Conservation (phyloP, 1,284 basidiomycete species). For the Retiboletus fuscus region DNA sequence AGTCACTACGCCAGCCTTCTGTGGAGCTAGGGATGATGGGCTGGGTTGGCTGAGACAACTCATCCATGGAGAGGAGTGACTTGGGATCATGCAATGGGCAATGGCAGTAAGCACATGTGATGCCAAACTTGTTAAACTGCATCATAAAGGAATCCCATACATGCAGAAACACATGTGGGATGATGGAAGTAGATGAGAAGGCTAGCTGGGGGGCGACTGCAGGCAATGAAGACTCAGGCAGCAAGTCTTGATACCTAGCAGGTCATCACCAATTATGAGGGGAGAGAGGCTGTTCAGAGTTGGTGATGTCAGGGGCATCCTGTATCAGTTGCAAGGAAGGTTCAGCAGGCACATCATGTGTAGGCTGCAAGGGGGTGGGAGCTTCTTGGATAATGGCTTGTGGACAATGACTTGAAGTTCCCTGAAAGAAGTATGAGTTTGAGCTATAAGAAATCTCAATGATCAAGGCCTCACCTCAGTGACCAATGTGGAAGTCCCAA, state of each 20-base stretch:
- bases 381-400: neutral
- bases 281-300: neutral
- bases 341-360: neutral
- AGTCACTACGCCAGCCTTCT: neutral
- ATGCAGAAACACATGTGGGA: neutral
- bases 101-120: neutral
- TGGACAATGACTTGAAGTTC: neutral
- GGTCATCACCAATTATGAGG: neutral
- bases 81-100: neutral
- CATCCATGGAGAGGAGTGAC: neutral
- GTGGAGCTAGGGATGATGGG: neutral
- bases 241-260: no score
- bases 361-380: neutral
- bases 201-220: neutral
- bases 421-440: neutral
- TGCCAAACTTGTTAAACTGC: neutral
- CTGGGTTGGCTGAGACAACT: neutral
- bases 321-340: neutral
- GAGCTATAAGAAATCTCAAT: neutral
- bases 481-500: neutral
- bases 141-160: neutral
- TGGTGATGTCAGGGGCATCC: neutral
- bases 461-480: neutral
- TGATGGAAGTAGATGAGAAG: neutral
- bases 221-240: neutral